phyloP scores from a whole-genome alignment of 495 filamentous ascomycete species.

The Cenococcum geophilum region DNA sequence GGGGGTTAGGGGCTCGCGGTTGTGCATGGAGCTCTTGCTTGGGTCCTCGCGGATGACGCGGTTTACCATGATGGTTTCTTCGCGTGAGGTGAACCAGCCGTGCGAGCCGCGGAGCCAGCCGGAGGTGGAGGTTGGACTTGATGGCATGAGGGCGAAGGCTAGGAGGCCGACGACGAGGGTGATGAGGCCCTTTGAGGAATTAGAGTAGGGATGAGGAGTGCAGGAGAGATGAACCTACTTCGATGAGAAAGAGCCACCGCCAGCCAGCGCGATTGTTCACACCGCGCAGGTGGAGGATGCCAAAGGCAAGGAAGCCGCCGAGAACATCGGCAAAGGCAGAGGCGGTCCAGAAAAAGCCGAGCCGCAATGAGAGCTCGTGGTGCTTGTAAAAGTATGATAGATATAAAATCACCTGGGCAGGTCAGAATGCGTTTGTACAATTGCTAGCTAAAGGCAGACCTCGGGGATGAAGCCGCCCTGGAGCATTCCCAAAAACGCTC shows the following conservation, averaged over 20 bases:
- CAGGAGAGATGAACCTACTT: slow-evolving; percentile 36
- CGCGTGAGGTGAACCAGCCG: slow-evolving; percentile 63
- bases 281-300: slow-evolving; percentile 63
- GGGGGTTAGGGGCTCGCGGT: slow-evolving; percentile 52
- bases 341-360: slow-evolving; percentile 68
- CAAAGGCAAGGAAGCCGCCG: slow-evolving; percentile 59
- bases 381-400: slow-evolving; percentile 73
- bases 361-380: slow-evolving; percentile 58
- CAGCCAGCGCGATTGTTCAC: slow-evolving; percentile 58
- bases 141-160: slow-evolving; percentile 62
- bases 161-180: slow-evolving; percentile 60
- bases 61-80: slow-evolving; percentile 60
- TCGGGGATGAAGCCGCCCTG: slow-evolving; percentile 42
- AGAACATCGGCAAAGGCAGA: slow-evolving; percentile 60
- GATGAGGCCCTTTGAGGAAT: slow-evolving; percentile 41
- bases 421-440: neutral
- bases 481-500: slow-evolving; percentile 25
- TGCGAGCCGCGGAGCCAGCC: slow-evolving; percentile 63
- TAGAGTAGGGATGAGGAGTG: neutral
- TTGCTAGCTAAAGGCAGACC: neutral
- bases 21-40: slow-evolving; percentile 57
- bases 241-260: slow-evolving; percentile 63
- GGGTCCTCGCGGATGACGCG: slow-evolving; percentile 67
- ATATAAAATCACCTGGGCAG: slow-evolving; percentile 48
- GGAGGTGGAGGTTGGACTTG: slow-evolving; percentile 64